phyloP scores from a whole-genome alignment of 2,329 filamentous ascomycete species.

The Parastagonospora avenae region DNA sequence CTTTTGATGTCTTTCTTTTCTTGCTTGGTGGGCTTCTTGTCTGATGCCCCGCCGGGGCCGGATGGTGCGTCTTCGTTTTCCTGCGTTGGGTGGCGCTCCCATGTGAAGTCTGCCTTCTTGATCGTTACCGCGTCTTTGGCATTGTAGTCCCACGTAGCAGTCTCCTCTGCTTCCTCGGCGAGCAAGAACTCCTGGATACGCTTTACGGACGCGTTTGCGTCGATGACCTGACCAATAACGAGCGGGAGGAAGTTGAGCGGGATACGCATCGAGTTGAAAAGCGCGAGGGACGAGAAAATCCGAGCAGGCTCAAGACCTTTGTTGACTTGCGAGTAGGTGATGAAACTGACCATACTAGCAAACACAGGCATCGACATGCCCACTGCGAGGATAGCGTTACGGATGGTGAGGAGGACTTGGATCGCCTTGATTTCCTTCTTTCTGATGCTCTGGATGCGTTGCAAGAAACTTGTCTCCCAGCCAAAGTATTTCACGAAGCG shows the following conservation, averaged over 20 bases:
- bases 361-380: conserved; percentile 90
- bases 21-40: conserved; percentile 54
- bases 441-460: conserved; percentile 75
- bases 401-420: conserved; percentile 78
- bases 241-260: conserved; percentile 88
- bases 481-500: conserved; percentile 97
- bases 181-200: conserved; percentile 88
- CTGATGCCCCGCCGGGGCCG: conserved; percentile 39
- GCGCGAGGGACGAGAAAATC: conserved; percentile 88
- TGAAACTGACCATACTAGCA: conserved; percentile 92
- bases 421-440: conserved; percentile 80
- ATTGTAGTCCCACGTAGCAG: conserved; percentile 62
- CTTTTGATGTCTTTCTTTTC: conserved; percentile 55
- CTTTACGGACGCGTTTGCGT: conserved; percentile 82
- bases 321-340: conserved; percentile 71
- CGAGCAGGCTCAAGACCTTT: conserved; percentile 74
- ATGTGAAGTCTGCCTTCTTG: conserved; percentile 78
- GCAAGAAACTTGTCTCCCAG: conserved; percentile 88
- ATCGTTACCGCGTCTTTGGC: conserved; percentile 69
- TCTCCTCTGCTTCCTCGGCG: conserved; percentile 82
- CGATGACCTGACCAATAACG: conserved; percentile 86
- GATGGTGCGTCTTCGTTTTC: conserved; percentile 43
- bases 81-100: conserved; percentile 72
- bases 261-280: conserved; percentile 91
- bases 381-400: conserved; percentile 83